phyloP scores from a whole-genome alignment of 169 alveolate species.

The Eimeria mitis region DNA sequence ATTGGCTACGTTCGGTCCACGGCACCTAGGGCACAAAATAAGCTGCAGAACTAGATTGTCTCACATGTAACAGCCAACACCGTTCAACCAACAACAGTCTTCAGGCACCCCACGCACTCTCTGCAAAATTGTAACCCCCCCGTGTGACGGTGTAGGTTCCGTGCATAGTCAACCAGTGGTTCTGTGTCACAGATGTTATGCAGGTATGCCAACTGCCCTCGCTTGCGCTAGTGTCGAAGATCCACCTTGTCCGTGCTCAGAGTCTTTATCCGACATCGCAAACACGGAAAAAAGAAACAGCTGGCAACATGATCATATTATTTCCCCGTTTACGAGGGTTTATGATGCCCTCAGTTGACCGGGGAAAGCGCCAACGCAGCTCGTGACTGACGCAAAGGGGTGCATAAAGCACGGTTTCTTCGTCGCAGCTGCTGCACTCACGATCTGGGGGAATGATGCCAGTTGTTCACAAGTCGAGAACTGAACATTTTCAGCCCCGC shows the following conservation, averaged over 20 bases:
- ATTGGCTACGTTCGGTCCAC: too few relatives aligned
- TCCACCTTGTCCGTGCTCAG: not conserved
- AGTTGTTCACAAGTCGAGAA: not conserved
- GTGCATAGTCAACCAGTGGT: not conserved
- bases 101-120: not conserved
- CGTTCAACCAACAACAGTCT: too few relatives aligned
- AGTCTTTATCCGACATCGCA: not conserved
- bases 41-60: too few relatives aligned
- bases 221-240: not conserved
- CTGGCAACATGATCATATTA: not conserved
- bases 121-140: not conserved
- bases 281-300: not conserved
- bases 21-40: too few relatives aligned
- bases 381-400: not conserved
- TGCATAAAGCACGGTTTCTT: not conserved
- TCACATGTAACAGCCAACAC: too few relatives aligned
- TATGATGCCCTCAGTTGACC: not conserved
- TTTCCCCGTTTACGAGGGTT: not conserved
- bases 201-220: not conserved
- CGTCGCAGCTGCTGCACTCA: not conserved
- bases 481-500: not conserved
- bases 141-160: not conserved
- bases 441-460: not conserved
- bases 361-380: not conserved
- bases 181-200: not conserved